Base-by-base conservation (phyloP, 2,329 filamentous ascomycete species). In the Microthyrium microscopicum region DNA sequence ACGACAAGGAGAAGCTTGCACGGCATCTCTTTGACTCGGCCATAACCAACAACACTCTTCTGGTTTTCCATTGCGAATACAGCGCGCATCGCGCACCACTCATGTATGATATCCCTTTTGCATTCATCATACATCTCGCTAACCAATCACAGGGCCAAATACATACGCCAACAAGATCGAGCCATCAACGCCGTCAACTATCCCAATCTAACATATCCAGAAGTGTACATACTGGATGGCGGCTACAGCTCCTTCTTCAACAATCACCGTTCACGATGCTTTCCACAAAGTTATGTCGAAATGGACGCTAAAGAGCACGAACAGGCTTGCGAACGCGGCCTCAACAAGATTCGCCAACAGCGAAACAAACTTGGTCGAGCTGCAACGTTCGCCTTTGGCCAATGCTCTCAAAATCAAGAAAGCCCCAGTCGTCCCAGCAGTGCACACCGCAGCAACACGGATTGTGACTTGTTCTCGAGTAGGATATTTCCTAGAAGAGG, bases 1-100 rank as follows among this genome's bases (percentile, higher is more conserved):
- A 93, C 57, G 83, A 94, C 61, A 94, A 94, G 58, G 87, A 98
- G 48, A 61, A 79, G 39, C 66, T 98, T 38, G 73, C 83, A 6
- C 64, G 65, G 35, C 73, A 85, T 44, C 70, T 98, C 31, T 93
- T 98, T 54, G 60, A 72, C 36, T 45, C 62, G 16, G 65, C 67
- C 13, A 71, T 76, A 46, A 60, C 70, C 29, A 70, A 76, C 31
- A 77, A 73, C 43, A 89, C 84, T 0, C 65, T 94, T 8, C 58
- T 98, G 40, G 75, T 98, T 44, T 82, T 98, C 47, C 89, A 98
- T 60, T 98, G 89, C 69, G 89, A 98, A 59, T 98, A 95, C 58
- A 95, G 89, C 21, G 87, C 83, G 25, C 87, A 95, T 54, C 81
- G 89, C 41, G 89, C 89, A 29, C 89, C 89, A 29, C 76, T 93